Conservation (phyloP, 495 filamentous ascomycete species). For the Astrothelium subdiscretum region DNA sequence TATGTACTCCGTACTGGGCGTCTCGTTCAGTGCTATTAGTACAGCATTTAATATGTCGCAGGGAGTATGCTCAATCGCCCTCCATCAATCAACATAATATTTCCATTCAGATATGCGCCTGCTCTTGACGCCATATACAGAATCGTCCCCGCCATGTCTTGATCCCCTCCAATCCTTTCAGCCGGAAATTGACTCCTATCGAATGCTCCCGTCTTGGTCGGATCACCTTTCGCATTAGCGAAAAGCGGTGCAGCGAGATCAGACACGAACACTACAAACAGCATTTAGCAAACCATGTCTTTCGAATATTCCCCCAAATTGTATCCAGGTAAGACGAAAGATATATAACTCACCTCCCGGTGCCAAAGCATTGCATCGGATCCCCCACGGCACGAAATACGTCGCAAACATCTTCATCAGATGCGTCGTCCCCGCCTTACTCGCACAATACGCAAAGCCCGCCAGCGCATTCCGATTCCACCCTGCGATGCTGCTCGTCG, state of each 20-base stretch:
- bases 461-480: conserved; percentile 21
- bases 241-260: conserved; percentile 16
- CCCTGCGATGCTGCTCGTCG: conserved; percentile 22
- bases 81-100: conserved; percentile 28
- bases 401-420: conserved; percentile 28
- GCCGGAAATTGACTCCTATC: conserved; percentile 21
- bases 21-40: too few species aligned
- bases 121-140: conserved; percentile 26
- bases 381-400: conserved; percentile 23
- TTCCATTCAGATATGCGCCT: conserved; percentile 28
- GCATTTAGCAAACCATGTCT: background rate
- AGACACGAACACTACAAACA: conserved; percentile 14
- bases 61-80: conserved; percentile 22
- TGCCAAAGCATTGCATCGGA: conserved; percentile 18
- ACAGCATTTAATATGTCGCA: conserved; percentile 25
- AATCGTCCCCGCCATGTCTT: conserved; percentile 29
- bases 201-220: conserved; percentile 14
- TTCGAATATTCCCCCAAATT: background rate
- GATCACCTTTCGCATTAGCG: conserved; percentile 3
- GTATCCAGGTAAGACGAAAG: background rate
- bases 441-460: conserved; percentile 25
- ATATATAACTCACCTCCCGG: conserved; percentile 34
- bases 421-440: conserved; percentile 24
- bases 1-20: too few species aligned
- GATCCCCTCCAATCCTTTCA: conserved; percentile 21